Evolutionary conservation across 495 filamentous ascomycete species (phyloP), one percentile per base, ranked within the genome.

Genomic region (Xylaria scruposa): DNA sequence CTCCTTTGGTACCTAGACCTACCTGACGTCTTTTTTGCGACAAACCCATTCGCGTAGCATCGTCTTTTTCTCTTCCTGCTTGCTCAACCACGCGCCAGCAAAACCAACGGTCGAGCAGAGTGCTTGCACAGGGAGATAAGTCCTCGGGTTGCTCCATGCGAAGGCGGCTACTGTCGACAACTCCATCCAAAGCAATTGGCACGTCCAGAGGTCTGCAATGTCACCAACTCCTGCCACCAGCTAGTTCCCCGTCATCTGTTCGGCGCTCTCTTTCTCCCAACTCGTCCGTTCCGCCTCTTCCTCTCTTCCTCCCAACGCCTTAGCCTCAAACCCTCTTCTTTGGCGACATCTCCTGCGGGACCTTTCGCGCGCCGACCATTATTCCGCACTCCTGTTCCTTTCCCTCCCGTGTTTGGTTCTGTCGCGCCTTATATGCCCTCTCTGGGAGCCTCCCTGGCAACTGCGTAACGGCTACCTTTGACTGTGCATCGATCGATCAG

Each of bases 111-210:
- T 38, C 24, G 24, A 66, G 31, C 26, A 60, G 31, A 64, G 51
- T 54, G 36, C 19, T 42, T 40, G 38, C 53, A 38, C 49, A 47
- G 40, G 49, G 53, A 33, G 19, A 49, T 17, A 19, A 19, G 36
- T 44, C 53, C 13, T 60, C 31, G 61, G 68, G 4, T 38, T 38
- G 26, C n/a, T 46, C 46, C 24, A 46, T 47, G 40, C n/a, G 26
- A 74, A 62, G 53, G 46, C 62, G 36, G 62, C 33, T 51, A 59
- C 10, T 72, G 36, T 73, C 53, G 17, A 59, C 21, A 21, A 33
- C 13, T n/a, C 66, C 56, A 54, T 65, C 31, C 24, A 72, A 53
- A 33, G 47, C 72, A 79, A 79, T 79, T 79, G 77, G 72, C 75
- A 47, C 59, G 19, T 68, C 71, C 61, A 74, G 42, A 47, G 42